Percentiles rank a stretch among this genome's conserved stretches.
Evolutionary conservation across 2,329 filamentous ascomycete species (phyloP).

Genomic region (Ceratocystis diversiconidia): DNA sequence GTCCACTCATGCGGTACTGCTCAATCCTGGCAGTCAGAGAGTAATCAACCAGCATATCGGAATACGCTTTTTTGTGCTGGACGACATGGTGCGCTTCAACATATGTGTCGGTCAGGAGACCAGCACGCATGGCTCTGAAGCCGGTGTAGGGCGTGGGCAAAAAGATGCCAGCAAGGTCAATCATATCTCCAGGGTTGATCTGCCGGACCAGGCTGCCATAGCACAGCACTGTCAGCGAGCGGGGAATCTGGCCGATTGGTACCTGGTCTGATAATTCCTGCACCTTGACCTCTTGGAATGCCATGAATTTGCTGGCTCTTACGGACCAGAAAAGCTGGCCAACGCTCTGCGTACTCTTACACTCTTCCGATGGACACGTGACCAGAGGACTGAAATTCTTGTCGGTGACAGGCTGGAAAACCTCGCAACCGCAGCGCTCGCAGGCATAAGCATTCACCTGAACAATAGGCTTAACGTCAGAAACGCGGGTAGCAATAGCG

Average conservation of each 20-base stretch:
- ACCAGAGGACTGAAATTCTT: slow-evolving; percentile 82
- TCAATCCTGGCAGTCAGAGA: slow-evolving; percentile 71
- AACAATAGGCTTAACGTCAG: slow-evolving; percentile 95
- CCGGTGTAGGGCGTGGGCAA: slow-evolving; percentile 96
- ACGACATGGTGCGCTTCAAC: slow-evolving; percentile 84
- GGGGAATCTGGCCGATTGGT: slow-evolving; percentile 90
- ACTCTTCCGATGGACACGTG: slow-evolving; percentile 80
- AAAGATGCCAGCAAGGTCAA: slow-evolving; percentile 91
- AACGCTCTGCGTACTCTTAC: slow-evolving; percentile 77
- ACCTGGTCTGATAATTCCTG: slow-evolving; percentile 99
- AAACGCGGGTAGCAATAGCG: slow-evolving; percentile 87
- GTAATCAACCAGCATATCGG: slow-evolving; percentile 74
- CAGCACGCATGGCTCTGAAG: slow-evolving; percentile 91
- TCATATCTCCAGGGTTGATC: slow-evolving; percentile 84
- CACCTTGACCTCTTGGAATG: slow-evolving; percentile 97
- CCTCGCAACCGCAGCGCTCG: slow-evolving; percentile 88
- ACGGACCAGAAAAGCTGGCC: slow-evolving; percentile 89
- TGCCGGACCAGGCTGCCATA: slow-evolving; percentile 74
- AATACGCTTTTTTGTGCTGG: slow-evolving; percentile 97
- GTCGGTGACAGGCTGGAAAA: slow-evolving; percentile 87
- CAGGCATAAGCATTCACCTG: slow-evolving; percentile 97
- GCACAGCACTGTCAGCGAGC: slow-evolving; percentile 78
- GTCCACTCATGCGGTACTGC: slow-evolving; percentile 68
- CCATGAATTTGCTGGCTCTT: slow-evolving; percentile 90
- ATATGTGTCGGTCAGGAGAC: slow-evolving; percentile 93